phyloP scores from a whole-genome alignment of 2,329 filamentous ascomycete species.

The Pseudogymnoascus sp. region DNA sequence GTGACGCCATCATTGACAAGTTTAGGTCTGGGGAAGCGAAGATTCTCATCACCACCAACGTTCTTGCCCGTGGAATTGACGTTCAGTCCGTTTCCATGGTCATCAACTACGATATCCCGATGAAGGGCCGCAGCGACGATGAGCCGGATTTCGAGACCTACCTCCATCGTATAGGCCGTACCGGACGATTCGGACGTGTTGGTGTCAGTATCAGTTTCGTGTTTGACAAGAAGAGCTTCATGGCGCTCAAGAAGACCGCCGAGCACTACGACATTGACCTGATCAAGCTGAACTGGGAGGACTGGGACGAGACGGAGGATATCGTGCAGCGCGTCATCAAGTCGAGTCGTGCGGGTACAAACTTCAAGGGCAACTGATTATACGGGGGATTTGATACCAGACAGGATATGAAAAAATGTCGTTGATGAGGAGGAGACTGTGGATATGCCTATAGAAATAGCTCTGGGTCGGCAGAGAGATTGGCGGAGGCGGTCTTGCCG shows the following conservation, averaged over 20 bases:
- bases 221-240: constrained; percentile 73
- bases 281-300: constrained; percentile 69
- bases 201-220: constrained; percentile 95
- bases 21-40: constrained; percentile 85
- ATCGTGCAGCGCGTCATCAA: constrained; percentile 77
- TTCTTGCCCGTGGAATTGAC: constrained; percentile 93
- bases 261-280: constrained; percentile 73
- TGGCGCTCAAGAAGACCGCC: constrained; percentile 72
- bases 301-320: constrained; percentile 86
- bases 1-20: constrained; percentile 75
- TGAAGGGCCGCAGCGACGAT: constrained; percentile 65
- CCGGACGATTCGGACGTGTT: constrained; percentile 91
- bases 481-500: background rate
- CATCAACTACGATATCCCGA: constrained; percentile 89
- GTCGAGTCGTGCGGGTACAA: constrained; percentile 52
- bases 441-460: constrained; percentile 4
- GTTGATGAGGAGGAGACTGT: background rate
- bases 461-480: background rate
- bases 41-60: constrained; percentile 96
- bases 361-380: constrained; percentile 25
- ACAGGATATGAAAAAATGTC: background rate
- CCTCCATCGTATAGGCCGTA: constrained; percentile 94
- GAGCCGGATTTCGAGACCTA: constrained; percentile 94
- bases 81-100: constrained; percentile 91
- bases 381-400: background rate